Percentiles rank a stretch among this genome's conserved stretches.
phyloP scores from a whole-genome alignment of 2,329 filamentous ascomycete species.

The Ophiostoma ulmi region DNA sequence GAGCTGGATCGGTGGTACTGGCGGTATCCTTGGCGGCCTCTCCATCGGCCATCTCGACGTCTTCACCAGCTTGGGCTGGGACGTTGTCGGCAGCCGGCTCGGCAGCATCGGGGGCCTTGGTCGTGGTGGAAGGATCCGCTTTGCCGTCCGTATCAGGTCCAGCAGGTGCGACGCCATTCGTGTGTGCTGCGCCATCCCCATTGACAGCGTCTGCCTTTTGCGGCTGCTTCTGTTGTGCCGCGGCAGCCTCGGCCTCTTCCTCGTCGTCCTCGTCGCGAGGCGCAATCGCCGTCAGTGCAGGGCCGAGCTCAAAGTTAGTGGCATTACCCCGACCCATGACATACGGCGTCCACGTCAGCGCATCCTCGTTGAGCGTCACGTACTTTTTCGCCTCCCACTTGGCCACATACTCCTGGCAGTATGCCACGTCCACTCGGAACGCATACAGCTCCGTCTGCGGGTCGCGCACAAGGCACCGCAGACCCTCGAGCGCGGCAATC shows the following conservation, averaged over 20 bases:
- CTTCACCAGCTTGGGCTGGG: neutral
- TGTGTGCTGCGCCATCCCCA: conserved; percentile 30
- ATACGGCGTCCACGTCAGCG: conserved; percentile 91
- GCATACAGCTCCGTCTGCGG: conserved; percentile 85
- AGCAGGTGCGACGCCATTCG: neutral
- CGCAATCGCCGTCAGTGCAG: conserved; percentile 77
- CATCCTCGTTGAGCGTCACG: conserved; percentile 72
- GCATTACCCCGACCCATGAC: conserved; percentile 86
- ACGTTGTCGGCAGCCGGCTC: neutral
- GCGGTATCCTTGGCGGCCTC: neutral
- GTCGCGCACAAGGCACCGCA: conserved; percentile 84
- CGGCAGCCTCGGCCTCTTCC: conserved; percentile 30
- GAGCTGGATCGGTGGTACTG: neutral
- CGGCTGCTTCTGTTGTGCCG: conserved; percentile 26
- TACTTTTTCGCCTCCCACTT: conserved; percentile 89
- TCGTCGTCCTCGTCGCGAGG: conserved; percentile 70
- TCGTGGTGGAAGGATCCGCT: neutral
- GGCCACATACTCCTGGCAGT: conserved; percentile 79
- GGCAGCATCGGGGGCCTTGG: neutral
- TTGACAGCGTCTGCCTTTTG: conserved; percentile 27
- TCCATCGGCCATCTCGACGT: conserved; percentile 12
- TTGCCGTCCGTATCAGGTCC: neutral
- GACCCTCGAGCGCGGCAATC: conserved; percentile 83
- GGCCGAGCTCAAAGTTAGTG: conserved; percentile 76
- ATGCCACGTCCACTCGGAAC: conserved; percentile 76